A percentile compares a stretch with the other conserved stretches of the same genome.
Evolutionary conservation across 768 basidiomycete genomes (phyloP).

Genomic region (Boletus bicolor): DNA sequence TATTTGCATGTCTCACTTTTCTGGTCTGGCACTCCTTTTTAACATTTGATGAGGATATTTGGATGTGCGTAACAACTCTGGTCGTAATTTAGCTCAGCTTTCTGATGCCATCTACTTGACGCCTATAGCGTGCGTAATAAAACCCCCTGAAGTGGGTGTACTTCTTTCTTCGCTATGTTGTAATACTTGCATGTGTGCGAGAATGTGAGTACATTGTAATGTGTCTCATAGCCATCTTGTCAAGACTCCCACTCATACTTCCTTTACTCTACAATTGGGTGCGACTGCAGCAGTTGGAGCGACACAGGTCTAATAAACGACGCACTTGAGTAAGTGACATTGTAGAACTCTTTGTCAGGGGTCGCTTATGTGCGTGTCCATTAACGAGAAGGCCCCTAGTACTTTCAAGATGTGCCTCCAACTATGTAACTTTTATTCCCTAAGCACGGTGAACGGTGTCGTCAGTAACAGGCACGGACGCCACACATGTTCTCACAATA

Average conservation of each 20-base stretch:
- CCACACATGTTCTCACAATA: background rate
- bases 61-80: constrained; percentile 15
- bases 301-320: too few relatives aligned
- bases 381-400: too few relatives aligned
- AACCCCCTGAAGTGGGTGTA: constrained; percentile 32
- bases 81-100: background rate
- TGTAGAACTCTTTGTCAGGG: too few relatives aligned
- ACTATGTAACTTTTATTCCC: background rate
- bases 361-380: background rate
- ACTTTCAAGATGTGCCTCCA: too few relatives aligned
- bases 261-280: too few relatives aligned
- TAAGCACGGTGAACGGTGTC: too few relatives aligned
- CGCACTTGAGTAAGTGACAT: too few relatives aligned
- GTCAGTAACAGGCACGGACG: background rate
- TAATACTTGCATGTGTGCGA: constrained; percentile 9
- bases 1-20: constrained; percentile 1
- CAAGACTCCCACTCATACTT: too few relatives aligned
- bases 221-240: background rate
- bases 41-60: constrained; percentile 22
- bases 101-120: background rate
- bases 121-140: constrained; percentile 19
- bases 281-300: too few relatives aligned
- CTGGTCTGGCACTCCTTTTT: constrained; percentile 12
- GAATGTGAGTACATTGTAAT: constrained; percentile 12
- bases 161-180: constrained; percentile 26